phyloP scores from a whole-genome alignment of 192 early-diverging fungal species.

The Coemansia sp. region DNA sequence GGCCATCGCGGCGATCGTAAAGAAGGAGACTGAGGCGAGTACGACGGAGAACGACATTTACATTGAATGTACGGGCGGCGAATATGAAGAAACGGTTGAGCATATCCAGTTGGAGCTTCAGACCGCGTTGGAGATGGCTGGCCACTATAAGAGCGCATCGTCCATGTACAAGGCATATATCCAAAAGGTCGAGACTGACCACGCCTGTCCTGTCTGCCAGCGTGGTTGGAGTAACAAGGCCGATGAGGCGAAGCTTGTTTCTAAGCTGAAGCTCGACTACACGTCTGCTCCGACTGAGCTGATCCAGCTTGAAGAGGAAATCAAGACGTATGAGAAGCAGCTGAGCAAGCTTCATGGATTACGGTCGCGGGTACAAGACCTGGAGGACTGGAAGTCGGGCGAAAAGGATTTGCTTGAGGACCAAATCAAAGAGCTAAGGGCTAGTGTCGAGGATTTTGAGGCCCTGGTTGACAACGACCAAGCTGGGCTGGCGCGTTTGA shows the following conservation, averaged over 20 bases:
- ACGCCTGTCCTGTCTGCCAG: slow-evolving; percentile 81
- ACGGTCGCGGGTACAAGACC: slow-evolving; percentile 33
- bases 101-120: slow-evolving; percentile 47
- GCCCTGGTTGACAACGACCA: slow-evolving; percentile 21
- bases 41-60: slow-evolving; percentile 22
- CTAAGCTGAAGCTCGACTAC: slow-evolving; percentile 49
- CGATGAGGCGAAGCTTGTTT: slow-evolving; percentile 46
- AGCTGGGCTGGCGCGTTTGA: slow-evolving; percentile 15
- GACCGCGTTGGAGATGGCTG: slow-evolving; percentile 52
- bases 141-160: slow-evolving; percentile 57
- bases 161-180: slow-evolving; percentile 70
- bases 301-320: slow-evolving; percentile 36
- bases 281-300: slow-evolving; percentile 44
- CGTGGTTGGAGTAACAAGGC: slow-evolving; percentile 66
- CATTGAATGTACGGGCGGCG: slow-evolving; percentile 17
- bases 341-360: slow-evolving; percentile 27
- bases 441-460: slow-evolving; percentile 34
- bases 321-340: slow-evolving; percentile 26
- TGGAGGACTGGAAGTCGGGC: slow-evolving; percentile 45
- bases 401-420: slow-evolving; percentile 32
- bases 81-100: slow-evolving; percentile 36
- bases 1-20: slow-evolving; percentile 32
- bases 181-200: slow-evolving; percentile 61
- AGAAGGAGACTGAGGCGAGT: slow-evolving; percentile 27
- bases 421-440: slow-evolving; percentile 53